Base-by-base conservation (phyloP, 768 basidiomycete genomes). In the Pleurotus djamor region DNA sequence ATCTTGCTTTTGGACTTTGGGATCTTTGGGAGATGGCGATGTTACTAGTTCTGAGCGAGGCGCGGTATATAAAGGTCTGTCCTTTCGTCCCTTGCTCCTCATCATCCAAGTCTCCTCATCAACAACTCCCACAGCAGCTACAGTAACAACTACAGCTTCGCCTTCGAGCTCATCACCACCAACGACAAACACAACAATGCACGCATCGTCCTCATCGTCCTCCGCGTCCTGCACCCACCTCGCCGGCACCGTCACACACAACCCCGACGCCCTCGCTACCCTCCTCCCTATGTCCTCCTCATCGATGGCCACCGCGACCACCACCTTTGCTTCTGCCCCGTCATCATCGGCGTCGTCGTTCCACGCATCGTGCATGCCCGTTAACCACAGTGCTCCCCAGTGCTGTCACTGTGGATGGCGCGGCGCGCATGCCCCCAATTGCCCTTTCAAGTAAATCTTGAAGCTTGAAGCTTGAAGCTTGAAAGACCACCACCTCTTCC, bases 331-430 rank as follows among this genome's bases (percentile, higher is more conserved):
- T 28, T 3, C 21, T 3, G 21, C 21, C 21, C 3, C 56, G 35
- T 57, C 64, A 33, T 63, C 65, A 47, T 66, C 71, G 45, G 59
- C 65, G 51, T 50, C 65, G 28, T 56, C 66, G 49, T 54, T 65
- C 38, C 13, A 71, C 17, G 61, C 66, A 34, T 68, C 68, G 62
- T 66, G 69, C 65, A 66, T 51, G 62, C 62, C 57, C 62, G 66
- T 77, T 55, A 74, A 83, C 75, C 75, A 79, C 65, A 84, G 80
- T 75, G 77, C 83, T n/a, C 87, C 89, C 60, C 87, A 89, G 70
- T 91, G 89, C 75, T 89, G 87, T 78, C 87, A 89, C 69, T 91
- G 89, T 63, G 87, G 87, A 64, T 87, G 79, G 78, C 84, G 88
- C 65, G 87, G 87, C 41, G 68, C 75, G 60, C 81, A 82, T 65